Evolutionary conservation across 169 alveolate genomes (phyloP), one percentile per base, ranked within the genome.

Genomic region (Cyclospora cayetanensis): DNA sequence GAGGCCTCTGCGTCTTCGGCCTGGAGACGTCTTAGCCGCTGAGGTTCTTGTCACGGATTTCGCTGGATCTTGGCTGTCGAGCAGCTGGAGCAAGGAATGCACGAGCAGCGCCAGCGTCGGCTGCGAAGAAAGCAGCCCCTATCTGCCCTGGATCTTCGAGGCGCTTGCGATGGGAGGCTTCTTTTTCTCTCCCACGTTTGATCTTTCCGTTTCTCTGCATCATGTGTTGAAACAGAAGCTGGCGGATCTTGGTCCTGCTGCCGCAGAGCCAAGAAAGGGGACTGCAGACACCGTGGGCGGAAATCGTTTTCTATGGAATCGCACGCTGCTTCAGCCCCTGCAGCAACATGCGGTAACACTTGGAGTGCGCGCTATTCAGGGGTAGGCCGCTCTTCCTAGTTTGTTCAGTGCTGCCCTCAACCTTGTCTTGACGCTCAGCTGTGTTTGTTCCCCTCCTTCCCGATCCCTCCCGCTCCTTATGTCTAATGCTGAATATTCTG

Each of bases 241-340:
- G n/a, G n/a, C n/a, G n/a, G n/a, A n/a, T n/a, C n/a, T n/a, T n/a
- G 27, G 70, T 9, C 15, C 55, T 35, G 53, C 53, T 37, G 82
- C 82, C 37, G 70, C 46, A 11, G 53, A 5, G 29, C 4, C 53
- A 27, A 53, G 37, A 39, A 70, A 18, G 9, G 79, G 31, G 35
- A 66, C 9, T n/a, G n/a, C n/a, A n/a, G n/a, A n/a, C n/a, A n/a
- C n/a, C n/a, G n/a, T n/a, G 20, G 79, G 20, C 20, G 25, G 52
- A 70, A 29, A 37, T 53, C 15, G 55, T 1, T 37, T 70, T 34
- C 3, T 70, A 1, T 70, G 50, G 50, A 70, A 70, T 15, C 1
- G 25, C 34, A n/a, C 1, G 82, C 82, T 70, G 82, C 82, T 70
- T 46, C 82, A 11, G 70, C 70, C 70, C 34, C 70, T 55, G 70